Evolutionary conservation across 768 basidiomycete species (phyloP).

Genomic region (Pleurotus tuber-regium): DNA sequence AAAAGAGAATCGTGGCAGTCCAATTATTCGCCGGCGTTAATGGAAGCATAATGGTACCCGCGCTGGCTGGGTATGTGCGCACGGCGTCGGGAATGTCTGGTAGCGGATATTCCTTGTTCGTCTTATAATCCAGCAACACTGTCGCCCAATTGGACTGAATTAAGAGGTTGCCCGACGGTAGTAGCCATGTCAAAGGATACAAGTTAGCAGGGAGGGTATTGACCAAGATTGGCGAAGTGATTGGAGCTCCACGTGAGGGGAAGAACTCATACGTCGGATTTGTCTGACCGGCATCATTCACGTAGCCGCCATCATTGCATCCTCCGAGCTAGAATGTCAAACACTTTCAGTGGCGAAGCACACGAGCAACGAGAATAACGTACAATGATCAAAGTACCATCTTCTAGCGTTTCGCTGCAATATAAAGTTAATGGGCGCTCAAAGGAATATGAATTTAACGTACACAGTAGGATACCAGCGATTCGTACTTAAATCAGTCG

Average conservation of each 20-base stretch:
- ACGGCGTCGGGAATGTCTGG: conserved; percentile 70
- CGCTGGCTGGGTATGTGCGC: conserved; percentile 68
- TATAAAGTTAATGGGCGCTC: neutral
- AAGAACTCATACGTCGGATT: conserved; percentile 85
- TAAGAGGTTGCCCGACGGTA: conserved; percentile 62
- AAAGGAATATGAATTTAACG: conserved; percentile 22
- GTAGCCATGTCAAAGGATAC: conserved; percentile 73
- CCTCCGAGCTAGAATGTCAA: conserved; percentile 50
- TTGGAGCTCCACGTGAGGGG: conserved; percentile 54
- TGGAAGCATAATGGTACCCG: conserved; percentile 75
- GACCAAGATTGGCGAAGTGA: conserved; percentile 59
- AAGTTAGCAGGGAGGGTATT: conserved; percentile 75
- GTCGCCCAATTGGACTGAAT: conserved; percentile 67
- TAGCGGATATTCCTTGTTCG: conserved; percentile 54
- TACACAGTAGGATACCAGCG: conserved; percentile 80
- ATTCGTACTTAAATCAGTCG: conserved; percentile 42
- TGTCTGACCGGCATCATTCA: conserved; percentile 64
- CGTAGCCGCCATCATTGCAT: conserved; percentile 64
- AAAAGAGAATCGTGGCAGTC: conserved; percentile 81
- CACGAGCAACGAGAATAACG: neutral
- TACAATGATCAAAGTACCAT: conserved; percentile 66
- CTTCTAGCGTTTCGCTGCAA: conserved; percentile 57
- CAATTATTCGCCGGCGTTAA: conserved; percentile 82
- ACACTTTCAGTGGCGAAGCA: conserved; percentile 3
- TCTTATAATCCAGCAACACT: conserved; percentile 62